Evolutionary conservation across 352 stramenopile species (phyloP).

Genomic region (Pythium phragmiticola): DNA sequence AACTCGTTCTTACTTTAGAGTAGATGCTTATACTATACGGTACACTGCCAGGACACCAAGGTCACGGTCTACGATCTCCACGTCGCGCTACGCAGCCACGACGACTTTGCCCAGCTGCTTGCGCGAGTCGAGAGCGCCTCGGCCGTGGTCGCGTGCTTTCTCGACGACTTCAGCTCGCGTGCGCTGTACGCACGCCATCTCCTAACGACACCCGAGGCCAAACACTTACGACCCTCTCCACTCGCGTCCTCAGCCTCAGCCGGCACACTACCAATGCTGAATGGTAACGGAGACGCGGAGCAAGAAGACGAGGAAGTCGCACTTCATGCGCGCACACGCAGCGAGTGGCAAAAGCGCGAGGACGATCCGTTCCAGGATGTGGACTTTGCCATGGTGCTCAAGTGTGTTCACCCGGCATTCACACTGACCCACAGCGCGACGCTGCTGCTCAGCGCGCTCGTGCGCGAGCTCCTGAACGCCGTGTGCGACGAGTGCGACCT

Average conservation of each 20-base stretch:
- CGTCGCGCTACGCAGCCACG: slow-evolving; percentile 44
- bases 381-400: slow-evolving; percentile 59
- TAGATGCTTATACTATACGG: background rate
- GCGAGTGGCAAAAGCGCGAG: slow-evolving; percentile 57
- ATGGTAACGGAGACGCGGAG: slow-evolving; percentile 5
- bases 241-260: background rate
- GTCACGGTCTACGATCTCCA: slow-evolving; percentile 56
- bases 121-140: slow-evolving; percentile 33
- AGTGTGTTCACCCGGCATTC: slow-evolving; percentile 60
- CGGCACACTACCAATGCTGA: background rate
- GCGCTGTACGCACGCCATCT: slow-evolving; percentile 42
- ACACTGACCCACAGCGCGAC: slow-evolving; percentile 57
- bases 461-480: slow-evolving; percentile 34
- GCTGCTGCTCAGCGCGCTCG: slow-evolving; percentile 43
- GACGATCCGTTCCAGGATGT: slow-evolving; percentile 60
- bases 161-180: slow-evolving; percentile 48
- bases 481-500: slow-evolving; percentile 37
- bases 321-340: slow-evolving; percentile 42
- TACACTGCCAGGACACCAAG: slow-evolving; percentile 36
- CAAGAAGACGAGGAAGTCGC: slow-evolving; percentile 43
- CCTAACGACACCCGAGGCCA: slow-evolving; percentile 42
- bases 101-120: slow-evolving; percentile 39
- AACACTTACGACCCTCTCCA: slow-evolving; percentile 32
- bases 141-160: slow-evolving; percentile 47
- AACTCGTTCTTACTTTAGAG: background rate